Conservation (phyloP, 352 stramenopile species). For the Phytophthora multivora region DNA sequence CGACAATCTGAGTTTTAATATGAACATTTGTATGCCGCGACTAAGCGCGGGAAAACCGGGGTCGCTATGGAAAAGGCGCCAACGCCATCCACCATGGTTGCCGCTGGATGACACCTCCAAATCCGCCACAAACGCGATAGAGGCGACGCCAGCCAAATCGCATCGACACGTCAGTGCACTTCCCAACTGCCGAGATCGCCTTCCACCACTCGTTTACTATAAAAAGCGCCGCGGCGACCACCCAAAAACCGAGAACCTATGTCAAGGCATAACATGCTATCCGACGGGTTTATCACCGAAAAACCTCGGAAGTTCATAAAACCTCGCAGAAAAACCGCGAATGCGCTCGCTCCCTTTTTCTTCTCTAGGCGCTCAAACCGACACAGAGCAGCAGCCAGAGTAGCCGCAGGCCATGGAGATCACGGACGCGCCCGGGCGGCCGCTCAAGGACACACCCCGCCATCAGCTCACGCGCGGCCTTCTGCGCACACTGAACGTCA, state of each 20-base stretch:
- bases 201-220: background rate
- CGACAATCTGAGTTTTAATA: conserved; percentile 16
- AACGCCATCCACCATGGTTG: background rate
- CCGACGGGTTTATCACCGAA: conserved; percentile 18
- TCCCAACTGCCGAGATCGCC: background rate
- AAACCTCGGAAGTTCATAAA: conserved; percentile 35
- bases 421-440: conserved; percentile 29
- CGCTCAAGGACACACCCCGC: conserved; percentile 45
- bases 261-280: conserved; percentile 8
- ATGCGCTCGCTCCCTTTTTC: conserved; percentile 12
- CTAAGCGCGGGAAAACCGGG: conserved; percentile 12
- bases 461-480: conserved; percentile 91
- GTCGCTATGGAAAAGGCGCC: conserved; percentile 14
- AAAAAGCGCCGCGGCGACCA: conserved; percentile 10
- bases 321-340: conserved; percentile 34
- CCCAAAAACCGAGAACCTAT: conserved; percentile 18
- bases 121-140: conserved; percentile 1
- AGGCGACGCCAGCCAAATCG: background rate
- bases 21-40: conserved; percentile 16
- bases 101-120: background rate
- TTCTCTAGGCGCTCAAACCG: conserved; percentile 32
- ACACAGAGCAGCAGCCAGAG: conserved; percentile 20
- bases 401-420: conserved; percentile 25
- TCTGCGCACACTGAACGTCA: conserved; percentile 97
- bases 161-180: background rate